Percentiles rank a stretch among this genome's conserved stretches.
These are phyloP conservation scores for Diatrype stigma DNA, from an alignment of 2,329 filamentous ascomycete genomes.

Conservation along the genomic window DNA sequence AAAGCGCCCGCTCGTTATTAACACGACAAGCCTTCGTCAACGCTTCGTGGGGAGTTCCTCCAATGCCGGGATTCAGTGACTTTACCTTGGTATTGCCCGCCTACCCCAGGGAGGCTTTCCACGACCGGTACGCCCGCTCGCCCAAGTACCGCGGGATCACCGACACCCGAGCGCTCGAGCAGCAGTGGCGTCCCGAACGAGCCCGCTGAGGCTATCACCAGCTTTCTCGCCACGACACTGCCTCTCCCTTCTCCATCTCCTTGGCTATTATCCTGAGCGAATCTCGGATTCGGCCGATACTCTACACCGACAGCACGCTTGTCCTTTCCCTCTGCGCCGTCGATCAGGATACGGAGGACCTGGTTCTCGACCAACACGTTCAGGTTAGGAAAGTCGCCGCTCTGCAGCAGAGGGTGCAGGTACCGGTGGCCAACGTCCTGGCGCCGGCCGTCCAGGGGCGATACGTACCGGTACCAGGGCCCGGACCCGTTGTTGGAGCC, in stretches of 20 bases:
- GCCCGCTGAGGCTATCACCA: constrained; percentile 36
- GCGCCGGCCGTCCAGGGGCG: constrained; percentile 37
- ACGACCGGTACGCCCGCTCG: constrained; percentile 26
- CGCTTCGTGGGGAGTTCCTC: too few relatives aligned
- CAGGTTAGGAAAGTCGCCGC: constrained; percentile 40
- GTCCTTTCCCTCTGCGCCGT: not conserved
- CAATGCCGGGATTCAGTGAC: not conserved
- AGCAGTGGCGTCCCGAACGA: constrained; percentile 38
- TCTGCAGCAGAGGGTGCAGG: constrained; percentile 45
- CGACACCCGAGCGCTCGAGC: constrained; percentile 46
- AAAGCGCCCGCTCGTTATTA: not conserved
- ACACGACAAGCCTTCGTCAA: too few relatives aligned
- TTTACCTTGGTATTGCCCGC: constrained; percentile 37
- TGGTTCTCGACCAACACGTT: constrained; percentile 48
- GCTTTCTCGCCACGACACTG: constrained; percentile 38
- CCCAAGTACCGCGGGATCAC: constrained; percentile 37
- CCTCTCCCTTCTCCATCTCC: not conserved
- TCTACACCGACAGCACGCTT: not conserved
- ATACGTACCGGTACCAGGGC: constrained; percentile 14
- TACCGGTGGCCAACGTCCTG: constrained; percentile 47
- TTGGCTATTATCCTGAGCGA: not conserved
- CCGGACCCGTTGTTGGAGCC: constrained; percentile 28
- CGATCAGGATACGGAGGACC: constrained; percentile 24
- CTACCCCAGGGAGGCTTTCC: constrained; percentile 39
- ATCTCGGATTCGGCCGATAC: not conserved